These are phyloP conservation scores for Babesia sp. DNA, from an alignment of 169 alveolate genomes.

Conservation along the genomic window DNA sequence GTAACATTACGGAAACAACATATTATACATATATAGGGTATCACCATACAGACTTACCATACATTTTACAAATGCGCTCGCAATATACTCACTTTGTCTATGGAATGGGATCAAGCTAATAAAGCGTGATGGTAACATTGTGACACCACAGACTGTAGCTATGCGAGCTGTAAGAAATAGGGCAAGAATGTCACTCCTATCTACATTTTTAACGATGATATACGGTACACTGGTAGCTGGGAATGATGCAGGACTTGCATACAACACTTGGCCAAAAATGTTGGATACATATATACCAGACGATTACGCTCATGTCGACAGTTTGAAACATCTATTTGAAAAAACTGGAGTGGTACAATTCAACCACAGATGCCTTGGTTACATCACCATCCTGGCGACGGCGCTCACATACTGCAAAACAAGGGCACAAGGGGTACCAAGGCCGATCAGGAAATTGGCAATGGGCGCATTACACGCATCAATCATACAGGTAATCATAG, in stretches of 20 bases:
- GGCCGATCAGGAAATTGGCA: conserved; percentile 39
- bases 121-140: neutral
- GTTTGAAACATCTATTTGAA: conserved; percentile 68
- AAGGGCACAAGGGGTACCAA: conserved; percentile 41
- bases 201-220: conserved; percentile 62
- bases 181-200: conserved; percentile 20
- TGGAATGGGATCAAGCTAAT: conserved; percentile 68
- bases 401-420: conserved; percentile 37
- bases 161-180: conserved; percentile 14
- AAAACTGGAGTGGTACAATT: conserved; percentile 83
- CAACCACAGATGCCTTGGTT: conserved; percentile 83
- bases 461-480: conserved; percentile 71
- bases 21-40: conserved; percentile 52
- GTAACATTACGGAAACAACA: neutral
- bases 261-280: conserved; percentile 87
- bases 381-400: conserved; percentile 55
- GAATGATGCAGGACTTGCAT: conserved; percentile 83
- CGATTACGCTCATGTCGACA: conserved; percentile 59
- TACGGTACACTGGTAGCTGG: conserved; percentile 87
- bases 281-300: conserved; percentile 79
- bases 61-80: conserved; percentile 75
- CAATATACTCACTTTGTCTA: conserved; percentile 70
- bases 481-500: conserved; percentile 70
- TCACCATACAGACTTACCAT: conserved; percentile 76
- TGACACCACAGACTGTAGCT: neutral